A percentile compares a stretch with the other conserved stretches of the same genome.
These are phyloP conservation scores for Croton setiger DNA, from an alignment of 441 rosid genomes.

Conservation along the genomic window DNA sequence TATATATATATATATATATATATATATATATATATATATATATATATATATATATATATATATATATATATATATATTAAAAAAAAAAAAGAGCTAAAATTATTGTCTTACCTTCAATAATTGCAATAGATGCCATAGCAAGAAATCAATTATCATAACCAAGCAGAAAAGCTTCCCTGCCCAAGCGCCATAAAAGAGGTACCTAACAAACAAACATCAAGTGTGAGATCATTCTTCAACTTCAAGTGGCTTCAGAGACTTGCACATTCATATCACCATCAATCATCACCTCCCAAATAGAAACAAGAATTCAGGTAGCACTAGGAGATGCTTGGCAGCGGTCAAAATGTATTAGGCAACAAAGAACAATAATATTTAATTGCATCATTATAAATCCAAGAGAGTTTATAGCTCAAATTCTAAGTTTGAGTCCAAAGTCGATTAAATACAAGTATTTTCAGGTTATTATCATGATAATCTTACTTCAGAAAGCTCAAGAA, in stretches of 20 bases:
- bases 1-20: no score
- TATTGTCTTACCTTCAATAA: constrained; percentile 52
- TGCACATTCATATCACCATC: background rate
- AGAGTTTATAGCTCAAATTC: background rate
- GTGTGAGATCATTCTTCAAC: constrained; percentile 23
- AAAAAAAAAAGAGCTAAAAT: background rate
- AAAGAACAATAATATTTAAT: background rate
- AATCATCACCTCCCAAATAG: background rate
- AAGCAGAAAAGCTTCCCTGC: constrained; percentile 91
- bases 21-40: no score
- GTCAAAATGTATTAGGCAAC: background rate
- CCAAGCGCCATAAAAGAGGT: constrained; percentile 91
- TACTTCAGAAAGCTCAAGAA: no score
- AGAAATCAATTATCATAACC: constrained; percentile 88
- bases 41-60: background rate
- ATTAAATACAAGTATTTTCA: background rate
- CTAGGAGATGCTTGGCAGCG: background rate
- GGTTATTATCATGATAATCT: no score
- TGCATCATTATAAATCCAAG: background rate
- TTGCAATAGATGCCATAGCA: constrained; percentile 67
- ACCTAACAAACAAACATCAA: constrained; percentile 35
- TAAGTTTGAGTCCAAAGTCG: background rate
- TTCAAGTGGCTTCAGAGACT: background rate
- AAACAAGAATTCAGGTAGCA: background rate
- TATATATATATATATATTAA: no score